Evolutionary conservation across 2,329 filamentous ascomycete genomes (phyloP), one percentile per base, ranked within the genome.

Genomic region (Beauveria sp.): DNA sequence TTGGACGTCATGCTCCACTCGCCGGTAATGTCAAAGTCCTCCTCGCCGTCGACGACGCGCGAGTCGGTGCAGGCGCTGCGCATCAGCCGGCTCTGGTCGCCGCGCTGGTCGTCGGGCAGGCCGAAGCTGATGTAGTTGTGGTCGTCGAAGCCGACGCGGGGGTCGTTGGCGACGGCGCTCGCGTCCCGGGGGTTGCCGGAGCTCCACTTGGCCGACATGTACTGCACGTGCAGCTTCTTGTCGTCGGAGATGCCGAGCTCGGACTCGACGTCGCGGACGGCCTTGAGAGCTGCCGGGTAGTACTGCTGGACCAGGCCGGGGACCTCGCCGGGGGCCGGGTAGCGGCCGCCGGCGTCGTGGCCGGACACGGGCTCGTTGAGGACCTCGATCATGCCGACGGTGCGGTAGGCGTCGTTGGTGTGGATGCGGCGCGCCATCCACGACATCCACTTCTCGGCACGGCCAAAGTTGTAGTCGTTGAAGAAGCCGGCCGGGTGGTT

Each of bases 301-400:
- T 63, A 69, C 7, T 54, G 62, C 52, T 65, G 62, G 4, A 65
- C 24, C 14, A 69, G 53, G 16, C 63, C 64, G 12, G 67, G 67
- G 20, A 60, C 64, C 57, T 69, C 34, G 10, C 67, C 67, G 30
- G 67, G 67, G 26, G 67, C 67, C 2, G 67, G 67, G 56, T 67
- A 69, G 24, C 67, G 67, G 54, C 38, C 38, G 26, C 26, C 38
- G 51, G 26, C 54, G 50, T 67, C 66, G 54, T 67, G 66, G 18
- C 49, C 56, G 4, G 66, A 75, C 24, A 78, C 68, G 18, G 81
- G 82, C 69, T 85, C 83, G 69, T 85, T 86, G 65, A 85, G 73
- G 10, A 86, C 74, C 67, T 82, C 78, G 16, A 86, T 71, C 78
- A 83, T 85, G 20, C 84, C 83, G 30, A 86, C 83, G 43, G 79